phyloP scores from a whole-genome alignment of 306 rosid genomes.

The Pyrus pyrifolia region DNA sequence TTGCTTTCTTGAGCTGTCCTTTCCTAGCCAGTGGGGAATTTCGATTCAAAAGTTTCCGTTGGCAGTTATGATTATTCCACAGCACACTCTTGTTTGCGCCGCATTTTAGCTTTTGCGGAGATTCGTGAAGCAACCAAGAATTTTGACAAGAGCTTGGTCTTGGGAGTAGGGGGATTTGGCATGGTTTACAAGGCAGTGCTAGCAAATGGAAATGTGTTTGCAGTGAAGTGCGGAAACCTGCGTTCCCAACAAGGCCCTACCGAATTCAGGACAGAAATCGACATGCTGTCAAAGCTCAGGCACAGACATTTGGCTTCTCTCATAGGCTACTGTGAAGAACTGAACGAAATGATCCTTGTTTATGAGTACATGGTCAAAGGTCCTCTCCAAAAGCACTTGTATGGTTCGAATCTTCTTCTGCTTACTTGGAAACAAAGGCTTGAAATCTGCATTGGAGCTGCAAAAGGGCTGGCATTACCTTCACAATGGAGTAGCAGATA shows the following conservation, averaged over 20 bases:
- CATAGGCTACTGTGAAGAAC: conserved; percentile 33
- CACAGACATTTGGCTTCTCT: conserved; percentile 36
- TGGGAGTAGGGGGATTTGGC: conserved; percentile 40
- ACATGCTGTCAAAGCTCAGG: conserved; percentile 31
- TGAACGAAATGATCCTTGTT: conserved; percentile 35
- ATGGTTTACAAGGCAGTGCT: conserved; percentile 31
- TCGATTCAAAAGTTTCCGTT: conserved; percentile 27
- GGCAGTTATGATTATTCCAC: conserved; percentile 30
- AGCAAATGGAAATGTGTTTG: conserved; percentile 28
- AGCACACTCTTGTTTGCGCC: conserved; percentile 20
- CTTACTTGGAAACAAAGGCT: conserved; percentile 34
- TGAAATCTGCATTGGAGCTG: conserved; percentile 37
- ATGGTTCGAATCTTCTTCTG: conserved; percentile 18
- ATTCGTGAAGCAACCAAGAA: conserved; percentile 22
- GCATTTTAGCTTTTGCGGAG: conserved; percentile 20
- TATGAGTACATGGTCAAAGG: conserved; percentile 36
- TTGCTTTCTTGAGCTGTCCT: conserved; percentile 13
- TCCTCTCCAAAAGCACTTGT: conserved; percentile 31
- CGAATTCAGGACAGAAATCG: conserved; percentile 35
- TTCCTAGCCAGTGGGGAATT: conserved; percentile 18
- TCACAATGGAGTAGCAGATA: conserved; percentile 31
- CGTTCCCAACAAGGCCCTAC: conserved; percentile 25
- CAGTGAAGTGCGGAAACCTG: conserved; percentile 29
- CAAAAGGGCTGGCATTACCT: conserved; percentile 36
- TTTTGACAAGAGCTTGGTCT: conserved; percentile 27